phyloP scores from a whole-genome alignment of 2,329 filamentous ascomycete genomes.

The Alternaria burnsii region DNA sequence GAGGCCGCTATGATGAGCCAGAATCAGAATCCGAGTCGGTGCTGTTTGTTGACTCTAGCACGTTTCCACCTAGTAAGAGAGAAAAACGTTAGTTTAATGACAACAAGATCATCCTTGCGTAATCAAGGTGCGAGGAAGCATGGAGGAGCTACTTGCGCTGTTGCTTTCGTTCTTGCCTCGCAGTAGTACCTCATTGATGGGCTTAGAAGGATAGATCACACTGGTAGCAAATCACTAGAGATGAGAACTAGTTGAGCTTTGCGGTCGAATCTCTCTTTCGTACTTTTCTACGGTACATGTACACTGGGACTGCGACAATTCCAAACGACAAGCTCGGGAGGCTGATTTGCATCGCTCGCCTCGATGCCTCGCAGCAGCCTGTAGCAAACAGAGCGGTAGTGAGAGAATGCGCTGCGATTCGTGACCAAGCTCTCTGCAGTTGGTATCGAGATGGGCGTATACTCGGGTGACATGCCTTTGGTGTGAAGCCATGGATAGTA shows the following conservation, averaged over 20 bases:
- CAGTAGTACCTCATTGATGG: neutral
- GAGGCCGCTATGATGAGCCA: no score
- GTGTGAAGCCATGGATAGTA: neutral
- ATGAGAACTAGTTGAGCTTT: neutral
- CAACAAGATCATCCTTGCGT: neutral
- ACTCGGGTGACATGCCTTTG: neutral
- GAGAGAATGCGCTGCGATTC: neutral
- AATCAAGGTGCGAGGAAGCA: no score
- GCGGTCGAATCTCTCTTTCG: neutral
- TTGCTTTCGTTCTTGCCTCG: neutral
- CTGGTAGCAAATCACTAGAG: neutral
- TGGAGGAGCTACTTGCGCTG: neutral
- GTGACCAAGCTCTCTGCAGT: neutral
- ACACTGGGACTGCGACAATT: neutral
- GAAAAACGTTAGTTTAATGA: no score
- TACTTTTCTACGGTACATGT: neutral
- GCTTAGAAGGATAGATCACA: neutral
- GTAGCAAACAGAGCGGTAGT: neutral
- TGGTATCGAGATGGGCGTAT: neutral
- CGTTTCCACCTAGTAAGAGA: no score
- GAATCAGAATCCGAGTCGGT: no score
- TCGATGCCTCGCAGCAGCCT: neutral
- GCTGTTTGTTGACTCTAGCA: no score
- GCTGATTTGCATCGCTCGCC: neutral
- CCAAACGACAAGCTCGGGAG: neutral